These are phyloP conservation scores for Schoenoplectus tabernaemontani DNA, from an alignment of 202 grass and related monocot genomes.

Conservation along the genomic window DNA sequence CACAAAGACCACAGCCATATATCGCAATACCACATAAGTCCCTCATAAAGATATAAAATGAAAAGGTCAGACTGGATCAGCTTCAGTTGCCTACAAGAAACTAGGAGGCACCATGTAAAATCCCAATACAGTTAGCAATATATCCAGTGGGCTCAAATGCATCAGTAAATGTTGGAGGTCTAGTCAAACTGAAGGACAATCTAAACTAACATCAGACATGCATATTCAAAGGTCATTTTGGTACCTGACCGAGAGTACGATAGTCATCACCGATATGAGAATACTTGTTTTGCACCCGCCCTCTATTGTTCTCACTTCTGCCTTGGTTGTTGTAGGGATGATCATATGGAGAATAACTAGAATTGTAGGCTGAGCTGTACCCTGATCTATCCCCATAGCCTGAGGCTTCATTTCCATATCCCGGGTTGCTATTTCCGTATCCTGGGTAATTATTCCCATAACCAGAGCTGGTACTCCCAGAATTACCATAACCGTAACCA, in stretches of 20 bases:
- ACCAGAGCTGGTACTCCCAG: conserved; percentile 25
- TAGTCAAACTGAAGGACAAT: background rate
- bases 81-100: background rate
- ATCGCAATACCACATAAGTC: background rate
- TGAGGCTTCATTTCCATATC: conserved; percentile 27
- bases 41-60: background rate
- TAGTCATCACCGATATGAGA: conserved; percentile 77
- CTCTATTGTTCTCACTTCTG: conserved; percentile 33
- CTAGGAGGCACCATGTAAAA: background rate
- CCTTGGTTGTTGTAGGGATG: conserved; percentile 13
- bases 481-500: conserved; percentile 38
- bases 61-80: background rate
- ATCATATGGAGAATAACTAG: conserved; percentile 35
- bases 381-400: conserved; percentile 10
- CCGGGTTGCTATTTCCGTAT: conserved; percentile 28
- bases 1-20: background rate
- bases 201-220: background rate
- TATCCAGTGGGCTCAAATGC: background rate
- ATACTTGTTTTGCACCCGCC: conserved; percentile 55
- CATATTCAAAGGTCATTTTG: background rate
- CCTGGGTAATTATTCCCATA: conserved; percentile 11
- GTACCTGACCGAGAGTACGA: conserved; percentile 59
- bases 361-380: conserved; percentile 4
- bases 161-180: background rate
- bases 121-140: background rate